phyloP scores from a whole-genome alignment of 148 eudicot species.

The Cornus controversa region DNA sequence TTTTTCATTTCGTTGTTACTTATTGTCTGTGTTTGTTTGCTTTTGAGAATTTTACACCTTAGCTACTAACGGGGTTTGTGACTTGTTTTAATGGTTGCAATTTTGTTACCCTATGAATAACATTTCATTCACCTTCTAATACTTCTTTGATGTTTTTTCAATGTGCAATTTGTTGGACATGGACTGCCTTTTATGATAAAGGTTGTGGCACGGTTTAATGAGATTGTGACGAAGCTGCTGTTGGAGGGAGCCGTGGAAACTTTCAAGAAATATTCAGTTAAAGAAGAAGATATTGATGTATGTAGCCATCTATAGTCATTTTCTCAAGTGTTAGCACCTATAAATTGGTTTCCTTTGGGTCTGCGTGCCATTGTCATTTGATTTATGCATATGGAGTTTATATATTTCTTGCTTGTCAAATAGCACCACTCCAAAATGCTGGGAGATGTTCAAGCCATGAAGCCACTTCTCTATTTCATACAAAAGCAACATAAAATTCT shows the following conservation, averaged over 20 bases:
- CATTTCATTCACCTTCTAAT: background rate
- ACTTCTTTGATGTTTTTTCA: background rate
- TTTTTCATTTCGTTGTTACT: background rate
- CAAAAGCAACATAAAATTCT: background rate
- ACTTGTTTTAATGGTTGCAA: background rate
- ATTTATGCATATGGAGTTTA: conserved; percentile 3
- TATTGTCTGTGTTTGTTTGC: background rate
- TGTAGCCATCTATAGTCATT: conserved; percentile 19
- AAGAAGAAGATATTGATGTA: conserved; percentile 88
- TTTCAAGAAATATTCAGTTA: conserved; percentile 72
- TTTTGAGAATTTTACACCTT: background rate
- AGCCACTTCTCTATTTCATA: background rate
- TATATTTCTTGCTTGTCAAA: background rate
- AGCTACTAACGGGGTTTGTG: background rate
- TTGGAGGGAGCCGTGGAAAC: conserved; percentile 94
- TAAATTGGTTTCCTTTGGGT: conserved; percentile 1
- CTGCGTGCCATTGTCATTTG: background rate
- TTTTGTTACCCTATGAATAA: too few species aligned
- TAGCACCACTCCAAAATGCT: background rate
- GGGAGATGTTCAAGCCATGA: background rate
- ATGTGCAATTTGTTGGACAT: background rate
- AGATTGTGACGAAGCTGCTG: conserved; percentile 79
- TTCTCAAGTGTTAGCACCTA: background rate
- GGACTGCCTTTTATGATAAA: conserved; percentile 23
- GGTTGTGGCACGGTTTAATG: conserved; percentile 98